Percentiles rank a stretch among this genome's conserved stretches.
phyloP scores from a whole-genome alignment of 805 yeast genomes.

The Candida ulmi region DNA sequence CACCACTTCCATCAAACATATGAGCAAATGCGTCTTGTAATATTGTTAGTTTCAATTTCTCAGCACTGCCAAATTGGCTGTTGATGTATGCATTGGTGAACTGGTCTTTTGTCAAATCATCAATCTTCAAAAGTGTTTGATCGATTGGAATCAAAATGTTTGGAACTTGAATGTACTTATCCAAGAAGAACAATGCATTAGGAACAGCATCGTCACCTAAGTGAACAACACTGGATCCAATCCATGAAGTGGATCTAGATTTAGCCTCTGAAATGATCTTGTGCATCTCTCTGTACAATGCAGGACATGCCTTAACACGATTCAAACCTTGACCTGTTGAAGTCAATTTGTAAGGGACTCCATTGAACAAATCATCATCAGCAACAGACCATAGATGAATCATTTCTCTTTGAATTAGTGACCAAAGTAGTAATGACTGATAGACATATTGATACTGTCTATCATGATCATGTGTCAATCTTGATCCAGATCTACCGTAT shows the following conservation, averaged over 20 bases:
- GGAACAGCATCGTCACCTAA: slow-evolving; percentile 83
- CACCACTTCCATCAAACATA: slow-evolving; percentile 74
- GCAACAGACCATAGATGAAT: slow-evolving; percentile 72
- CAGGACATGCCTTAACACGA: slow-evolving; percentile 70
- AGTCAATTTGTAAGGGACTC: slow-evolving; percentile 47
- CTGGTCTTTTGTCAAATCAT: slow-evolving; percentile 44
- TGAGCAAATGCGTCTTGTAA: slow-evolving; percentile 37
- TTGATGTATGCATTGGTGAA: slow-evolving; percentile 44
- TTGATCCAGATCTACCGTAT: slow-evolving; percentile 62
- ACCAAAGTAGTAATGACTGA: slow-evolving; percentile 73
- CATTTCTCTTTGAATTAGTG: slow-evolving; percentile 73
- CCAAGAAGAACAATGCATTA: slow-evolving; percentile 72
- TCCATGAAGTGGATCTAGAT: slow-evolving; percentile 58
- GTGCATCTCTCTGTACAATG: slow-evolving; percentile 65
- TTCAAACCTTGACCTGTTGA: slow-evolving; percentile 82
- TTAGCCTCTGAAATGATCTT: slow-evolving; percentile 63
- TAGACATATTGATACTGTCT: slow-evolving; percentile 71
- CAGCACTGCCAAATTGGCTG: slow-evolving; percentile 51
- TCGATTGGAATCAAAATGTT: slow-evolving; percentile 71
- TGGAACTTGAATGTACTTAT: slow-evolving; percentile 77
- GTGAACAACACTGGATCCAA: slow-evolving; percentile 77
- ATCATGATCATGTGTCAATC: slow-evolving; percentile 67
- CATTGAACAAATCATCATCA: slow-evolving; percentile 62
- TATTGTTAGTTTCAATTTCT: slow-evolving; percentile 43
- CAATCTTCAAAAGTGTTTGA: slow-evolving; percentile 49